These are phyloP conservation scores for Nemophila menziesii DNA, from an alignment of 257 asterid species.

Conservation along the genomic window DNA sequence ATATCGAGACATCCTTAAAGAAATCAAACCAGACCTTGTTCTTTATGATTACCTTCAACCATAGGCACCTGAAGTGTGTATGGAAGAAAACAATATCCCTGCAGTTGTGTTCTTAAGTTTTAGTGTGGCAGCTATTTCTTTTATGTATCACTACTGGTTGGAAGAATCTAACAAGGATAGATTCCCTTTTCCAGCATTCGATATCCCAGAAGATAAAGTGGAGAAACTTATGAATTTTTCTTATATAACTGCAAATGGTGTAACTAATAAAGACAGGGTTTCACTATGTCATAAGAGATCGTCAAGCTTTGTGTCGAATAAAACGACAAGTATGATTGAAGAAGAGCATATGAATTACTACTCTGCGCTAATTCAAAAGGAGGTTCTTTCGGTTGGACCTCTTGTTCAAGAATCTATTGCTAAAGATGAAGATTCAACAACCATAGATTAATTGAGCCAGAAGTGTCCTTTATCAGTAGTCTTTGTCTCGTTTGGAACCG, in stretches of 20 bases:
- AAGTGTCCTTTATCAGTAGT: constrained; percentile 9
- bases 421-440: background rate
- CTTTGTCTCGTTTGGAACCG: constrained; percentile 15
- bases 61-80: constrained; percentile 4
- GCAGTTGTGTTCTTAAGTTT: background rate
- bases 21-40: constrained; percentile 6
- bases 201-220: background rate
- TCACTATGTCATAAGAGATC: background rate
- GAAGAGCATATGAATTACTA: background rate
- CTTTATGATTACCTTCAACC: constrained; percentile 13
- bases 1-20: constrained; percentile 4
- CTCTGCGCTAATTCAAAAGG: constrained; percentile 3
- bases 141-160: background rate
- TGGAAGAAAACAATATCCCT: constrained; percentile 5
- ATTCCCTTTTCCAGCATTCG: constrained; percentile 6
- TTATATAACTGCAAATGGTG: background rate
- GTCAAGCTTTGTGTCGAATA: constrained; percentile 6
- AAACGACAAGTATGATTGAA: constrained; percentile 4
- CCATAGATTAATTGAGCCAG: constrained; percentile 10
- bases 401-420: background rate
- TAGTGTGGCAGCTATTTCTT: constrained; percentile 4
- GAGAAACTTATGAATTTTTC: background rate
- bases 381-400: constrained; percentile 4
- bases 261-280: background rate
- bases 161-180: background rate